Conservation (phyloP, 208 protist genomes). For the Leishmania tarentolae region DNA sequence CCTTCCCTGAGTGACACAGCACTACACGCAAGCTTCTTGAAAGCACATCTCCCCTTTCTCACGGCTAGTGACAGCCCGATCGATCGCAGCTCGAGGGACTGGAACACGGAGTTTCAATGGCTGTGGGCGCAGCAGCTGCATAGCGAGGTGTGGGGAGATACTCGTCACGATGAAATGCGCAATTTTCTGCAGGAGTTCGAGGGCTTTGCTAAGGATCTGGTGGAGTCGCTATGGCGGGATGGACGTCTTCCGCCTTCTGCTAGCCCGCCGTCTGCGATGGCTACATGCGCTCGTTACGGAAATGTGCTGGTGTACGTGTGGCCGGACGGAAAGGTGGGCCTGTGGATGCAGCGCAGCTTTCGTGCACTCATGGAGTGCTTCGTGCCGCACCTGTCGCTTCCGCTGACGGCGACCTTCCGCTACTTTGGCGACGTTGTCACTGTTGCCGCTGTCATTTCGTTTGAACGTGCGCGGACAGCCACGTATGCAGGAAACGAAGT, state of each 20-base stretch:
- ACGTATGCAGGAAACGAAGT: slow-evolving; percentile 42
- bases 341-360: slow-evolving; percentile 62
- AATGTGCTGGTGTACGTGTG: slow-evolving; percentile 60
- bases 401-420: slow-evolving; percentile 63
- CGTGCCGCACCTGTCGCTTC: slow-evolving; percentile 35
- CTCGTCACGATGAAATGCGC: slow-evolving; percentile 14
- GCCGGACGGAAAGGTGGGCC: slow-evolving; percentile 45
- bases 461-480: slow-evolving; percentile 32
- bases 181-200: slow-evolving; percentile 50
- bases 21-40: slow-evolving; percentile 24
- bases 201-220: slow-evolving; percentile 34
- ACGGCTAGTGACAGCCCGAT: slow-evolving; percentile 19
- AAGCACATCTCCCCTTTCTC: slow-evolving; percentile 43
- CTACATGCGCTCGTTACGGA: slow-evolving; percentile 38
- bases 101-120: slow-evolving; percentile 65
- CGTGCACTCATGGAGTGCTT: slow-evolving; percentile 36
- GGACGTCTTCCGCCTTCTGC: not conserved
- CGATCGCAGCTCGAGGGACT: slow-evolving; percentile 45
- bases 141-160: slow-evolving; percentile 13
- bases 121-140: slow-evolving; percentile 34
- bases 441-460: slow-evolving; percentile 48
- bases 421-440: slow-evolving; percentile 52
- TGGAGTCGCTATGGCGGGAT: slow-evolving; percentile 25
- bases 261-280: not conserved
- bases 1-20: not conserved